Base-by-base conservation (phyloP, 140 eudicot species). In the Stevia rebaudiana region DNA sequence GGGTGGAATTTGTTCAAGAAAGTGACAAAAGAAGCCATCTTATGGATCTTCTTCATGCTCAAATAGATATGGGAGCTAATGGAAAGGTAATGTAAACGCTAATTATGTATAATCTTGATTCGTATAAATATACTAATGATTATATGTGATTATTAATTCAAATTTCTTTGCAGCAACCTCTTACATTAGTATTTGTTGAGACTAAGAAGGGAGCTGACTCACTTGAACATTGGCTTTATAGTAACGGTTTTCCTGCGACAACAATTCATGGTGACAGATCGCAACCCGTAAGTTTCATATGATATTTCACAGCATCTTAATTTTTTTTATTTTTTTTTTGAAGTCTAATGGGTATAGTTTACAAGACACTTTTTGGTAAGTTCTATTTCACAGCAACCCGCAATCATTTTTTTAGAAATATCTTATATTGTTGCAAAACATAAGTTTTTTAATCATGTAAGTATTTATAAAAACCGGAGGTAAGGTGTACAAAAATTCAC, bases 41-140 rank as follows among this genome's bases (percentile, higher is more conserved):
- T 66, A 84, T 87, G 94, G 95, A 88, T 62, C 89, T 88, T 77
- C 96, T 88, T 42, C 96, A 88, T 76, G 96, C 94, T 71, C 94
- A 88, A 64, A 82, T 65, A 56, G 89, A 76, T 31, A 78, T 67
- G 44, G 90, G 89, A 28, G 42, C 71, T 49, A 82, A 82, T 57
- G 85, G 82, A 78, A 88, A 82, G 89, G 96, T 88, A 82, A 22
- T 11, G 49, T 61, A 12, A 33, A 11, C 5, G 0, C 35, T 37
- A 28, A 56, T 18, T 31, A 12, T n/a, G 13, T 25, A 6, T 54
- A 2, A 25, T 37, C 17, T 47, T n/a, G 48, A 36, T 70, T 47
- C 24, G 3, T 49, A 8, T 25, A 70, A 18, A 46, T 46, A 25
- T 7, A 24, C 42, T 23, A 24, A 22, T 35, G 11, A 6, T 35